Evolutionary conservation across 225 moss, liverwort and hornwort species (phyloP).

Genomic region (Pleurozium schreberi): DNA sequence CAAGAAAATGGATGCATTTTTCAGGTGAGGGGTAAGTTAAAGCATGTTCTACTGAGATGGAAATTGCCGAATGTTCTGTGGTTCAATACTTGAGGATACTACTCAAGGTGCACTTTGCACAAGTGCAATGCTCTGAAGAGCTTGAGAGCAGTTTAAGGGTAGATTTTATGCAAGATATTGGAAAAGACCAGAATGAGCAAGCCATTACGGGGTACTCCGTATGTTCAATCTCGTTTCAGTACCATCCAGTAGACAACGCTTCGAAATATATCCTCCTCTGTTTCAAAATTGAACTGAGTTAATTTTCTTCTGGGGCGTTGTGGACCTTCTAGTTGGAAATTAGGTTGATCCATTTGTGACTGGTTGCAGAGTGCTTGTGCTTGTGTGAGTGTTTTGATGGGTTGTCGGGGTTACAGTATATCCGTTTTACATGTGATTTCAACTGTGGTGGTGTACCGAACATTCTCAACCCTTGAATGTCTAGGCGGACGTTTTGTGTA

Average conservation of each 20-base stretch:
- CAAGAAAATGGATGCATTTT: not conserved
- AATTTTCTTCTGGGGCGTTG: not conserved
- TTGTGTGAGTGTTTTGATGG: not conserved
- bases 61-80: not conserved
- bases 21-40: not conserved
- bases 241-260: not conserved
- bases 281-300: not conserved
- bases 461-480: not conserved
- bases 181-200: not conserved
- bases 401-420: not conserved
- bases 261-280: not conserved
- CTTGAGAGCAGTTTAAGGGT: not conserved
- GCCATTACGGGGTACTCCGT: too few relatives aligned
- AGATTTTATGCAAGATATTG: not conserved
- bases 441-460: not conserved
- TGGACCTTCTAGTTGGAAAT: not conserved
- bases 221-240: not conserved
- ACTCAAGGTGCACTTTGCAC: not conserved
- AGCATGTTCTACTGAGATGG: not conserved
- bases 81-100: not conserved
- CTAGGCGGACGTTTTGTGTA: too few relatives aligned
- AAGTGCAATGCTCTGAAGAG: not conserved
- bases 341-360: not conserved
- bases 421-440: not conserved
- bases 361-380: not conserved